Conservation (phyloP, 495 filamentous ascomycete species). For the Pseudevernia furfuracea region DNA sequence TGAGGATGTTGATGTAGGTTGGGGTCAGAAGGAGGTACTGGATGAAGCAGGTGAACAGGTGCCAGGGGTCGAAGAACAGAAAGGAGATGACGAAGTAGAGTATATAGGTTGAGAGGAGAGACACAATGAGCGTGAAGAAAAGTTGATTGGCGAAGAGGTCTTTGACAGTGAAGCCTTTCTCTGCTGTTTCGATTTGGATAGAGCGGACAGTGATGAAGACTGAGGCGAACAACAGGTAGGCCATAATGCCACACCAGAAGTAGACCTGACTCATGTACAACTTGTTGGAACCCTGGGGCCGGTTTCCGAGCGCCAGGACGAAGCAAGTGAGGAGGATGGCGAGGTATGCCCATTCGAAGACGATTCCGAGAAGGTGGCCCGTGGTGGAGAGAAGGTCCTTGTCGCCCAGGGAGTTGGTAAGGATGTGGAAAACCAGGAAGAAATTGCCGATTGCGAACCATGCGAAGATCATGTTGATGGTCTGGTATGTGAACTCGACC, state of each 20-base stretch:
- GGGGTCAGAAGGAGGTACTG: constrained; percentile 96
- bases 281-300: constrained; percentile 86
- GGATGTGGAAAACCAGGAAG: constrained; percentile 96
- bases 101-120: constrained; percentile 82
- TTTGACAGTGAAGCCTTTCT: constrained; percentile 52
- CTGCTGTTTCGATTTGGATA: constrained; percentile 56
- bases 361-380: constrained; percentile 72
- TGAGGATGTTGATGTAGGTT: constrained; percentile 92
- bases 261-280: constrained; percentile 95
- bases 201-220: constrained; percentile 89
- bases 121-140: constrained; percentile 91
- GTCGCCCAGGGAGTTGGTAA: constrained; percentile 75
- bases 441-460: constrained; percentile 99
- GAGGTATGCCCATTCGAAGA: constrained; percentile 96
- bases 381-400: constrained; percentile 58
- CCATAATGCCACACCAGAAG: constrained; percentile 94
- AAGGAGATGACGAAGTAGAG: constrained; percentile 90
- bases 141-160: constrained; percentile 76
- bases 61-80: constrained; percentile 97
- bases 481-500: constrained; percentile 89
- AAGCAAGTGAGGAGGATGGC: constrained; percentile 90
- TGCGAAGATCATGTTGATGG: constrained; percentile 92
- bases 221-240: constrained; percentile 90
- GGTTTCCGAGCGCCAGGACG: constrained; percentile 88
- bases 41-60: constrained; percentile 92